Evolutionary conservation across 2,329 filamentous ascomycete species (phyloP).

Genomic region (Ceratocystis ficicola): DNA sequence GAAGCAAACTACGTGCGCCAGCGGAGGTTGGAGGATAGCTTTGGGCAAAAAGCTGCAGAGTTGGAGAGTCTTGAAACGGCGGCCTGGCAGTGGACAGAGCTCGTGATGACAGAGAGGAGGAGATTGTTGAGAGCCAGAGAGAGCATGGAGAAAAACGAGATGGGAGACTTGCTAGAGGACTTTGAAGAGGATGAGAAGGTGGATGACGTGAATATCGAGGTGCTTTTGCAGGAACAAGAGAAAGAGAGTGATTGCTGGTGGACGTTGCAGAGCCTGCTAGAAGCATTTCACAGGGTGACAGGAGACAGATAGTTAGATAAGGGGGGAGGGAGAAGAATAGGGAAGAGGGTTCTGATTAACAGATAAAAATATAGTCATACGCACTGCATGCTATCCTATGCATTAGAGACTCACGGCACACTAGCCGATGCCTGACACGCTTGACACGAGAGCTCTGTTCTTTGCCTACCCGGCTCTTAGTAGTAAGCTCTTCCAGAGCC

Average conservation of each 20-base stretch:
- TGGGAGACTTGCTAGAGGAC: constrained; percentile 15
- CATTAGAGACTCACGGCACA: neutral
- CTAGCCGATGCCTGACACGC: neutral
- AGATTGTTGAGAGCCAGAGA: constrained; percentile 9
- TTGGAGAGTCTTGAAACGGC: constrained; percentile 21
- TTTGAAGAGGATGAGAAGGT: constrained; percentile 19
- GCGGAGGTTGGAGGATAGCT: constrained; percentile 5
- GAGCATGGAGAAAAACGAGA: constrained; percentile 11
- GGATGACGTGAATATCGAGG: constrained; percentile 13
- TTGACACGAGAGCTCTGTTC: neutral
- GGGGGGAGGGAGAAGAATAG: no score
- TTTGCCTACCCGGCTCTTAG: constrained; percentile 1
- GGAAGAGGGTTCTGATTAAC: no score
- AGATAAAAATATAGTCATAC: neutral
- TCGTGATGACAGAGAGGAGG: constrained; percentile 12
- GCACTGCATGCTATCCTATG: neutral
- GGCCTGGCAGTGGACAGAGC: constrained; percentile 17
- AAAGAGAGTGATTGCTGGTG: neutral
- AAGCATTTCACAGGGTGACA: neutral
- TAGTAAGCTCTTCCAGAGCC: constrained; percentile 23
- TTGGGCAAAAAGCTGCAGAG: constrained; percentile 20
- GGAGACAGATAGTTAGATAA: neutral
- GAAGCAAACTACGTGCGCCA: constrained; percentile 4
- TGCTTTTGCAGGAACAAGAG: neutral
- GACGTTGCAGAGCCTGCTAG: constrained; percentile 1